These are phyloP conservation scores for Ganoderma lucidum DNA, from an alignment of 1,284 basidiomycete genomes.

Conservation along the genomic window DNA sequence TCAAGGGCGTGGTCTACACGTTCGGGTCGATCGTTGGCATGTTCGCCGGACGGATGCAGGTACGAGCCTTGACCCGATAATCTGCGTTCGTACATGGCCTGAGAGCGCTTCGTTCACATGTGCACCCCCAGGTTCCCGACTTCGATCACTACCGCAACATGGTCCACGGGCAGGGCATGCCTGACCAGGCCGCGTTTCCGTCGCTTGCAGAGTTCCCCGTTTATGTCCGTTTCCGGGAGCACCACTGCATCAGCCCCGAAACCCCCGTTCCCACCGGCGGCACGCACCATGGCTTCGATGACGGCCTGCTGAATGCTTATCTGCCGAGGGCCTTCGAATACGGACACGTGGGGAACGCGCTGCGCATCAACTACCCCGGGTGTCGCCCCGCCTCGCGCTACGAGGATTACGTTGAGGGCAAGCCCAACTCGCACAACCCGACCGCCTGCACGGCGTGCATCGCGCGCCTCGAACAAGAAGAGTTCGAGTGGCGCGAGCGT, in stretches of 20 bases:
- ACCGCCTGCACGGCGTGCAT: constrained; percentile 47
- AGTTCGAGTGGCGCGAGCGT: constrained; percentile 33
- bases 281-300: constrained; percentile 44
- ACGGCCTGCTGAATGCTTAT: constrained; percentile 64
- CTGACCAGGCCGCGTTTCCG: constrained; percentile 25
- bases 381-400: constrained; percentile 37
- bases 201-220: constrained; percentile 45
- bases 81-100: constrained; percentile 8
- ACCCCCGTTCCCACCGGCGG: constrained; percentile 42
- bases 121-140: constrained; percentile 43
- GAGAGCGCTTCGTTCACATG: constrained; percentile 10
- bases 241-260: constrained; percentile 56
- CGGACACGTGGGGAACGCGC: constrained; percentile 22
- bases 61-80: constrained; percentile 41
- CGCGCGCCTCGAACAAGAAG: constrained; percentile 32
- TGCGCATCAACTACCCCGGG: constrained; percentile 29
- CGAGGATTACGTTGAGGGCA: constrained; percentile 45
- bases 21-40: constrained; percentile 60
- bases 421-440: constrained; percentile 50
- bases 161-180: constrained; percentile 33
- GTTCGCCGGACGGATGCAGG: constrained; percentile 68
- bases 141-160: constrained; percentile 44
- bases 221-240: constrained; percentile 63
- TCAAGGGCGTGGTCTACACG: constrained; percentile 56
- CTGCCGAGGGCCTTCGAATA: constrained; percentile 49